Evolutionary conservation across 2,329 filamentous ascomycete species (phyloP), one percentile per base, ranked within the genome.

Genomic region (Davidsoniella virescens): DNA sequence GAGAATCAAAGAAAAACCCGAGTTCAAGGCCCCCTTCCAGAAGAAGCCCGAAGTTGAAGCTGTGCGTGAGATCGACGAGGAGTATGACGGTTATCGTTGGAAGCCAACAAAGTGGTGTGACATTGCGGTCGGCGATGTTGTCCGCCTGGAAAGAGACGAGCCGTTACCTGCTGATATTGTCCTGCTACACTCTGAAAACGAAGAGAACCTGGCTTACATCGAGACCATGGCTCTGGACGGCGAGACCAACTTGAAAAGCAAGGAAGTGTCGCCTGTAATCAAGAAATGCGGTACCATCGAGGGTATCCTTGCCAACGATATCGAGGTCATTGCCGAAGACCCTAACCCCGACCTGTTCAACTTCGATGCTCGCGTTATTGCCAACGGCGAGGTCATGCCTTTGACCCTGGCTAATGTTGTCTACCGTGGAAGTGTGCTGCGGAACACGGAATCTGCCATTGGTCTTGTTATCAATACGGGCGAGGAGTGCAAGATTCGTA

Each of bases 391-490:
- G 57, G 77, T 72, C 36, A 67, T 63, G 3, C 87, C 88, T 0
- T 67, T 95, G 56, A 93, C 86, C 0, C 77, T 85, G 39, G 82
- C 78, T 51, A 84, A 94, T 57, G 78, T 95, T 48, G 70, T 94
- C 5, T 94, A 93, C 62, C 81, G 88, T 44, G 88, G 88, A 39
- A 92, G 86, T 58, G 76, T 88, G 3, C 63, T 95, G 51, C 75
- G 88, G 48, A 95, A 95, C 60, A 94, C 87, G 0, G 70, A 71
- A 4, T 70, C 72, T 54, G 82, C 79, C 4, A 69, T 86, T 44
- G 87, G 87, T 1, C 55, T 94, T 59, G 84, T 94, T 29, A 80
- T 94, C 56, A 94, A 95, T 64, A 87, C 84, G 0, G 85, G 85
- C 33, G 85, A 93, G 62, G 87, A 94, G 62, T 93, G 84, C 66